Conservation (phyloP, 73 alveolate genomes). For the Paramecium bursaria region DNA sequence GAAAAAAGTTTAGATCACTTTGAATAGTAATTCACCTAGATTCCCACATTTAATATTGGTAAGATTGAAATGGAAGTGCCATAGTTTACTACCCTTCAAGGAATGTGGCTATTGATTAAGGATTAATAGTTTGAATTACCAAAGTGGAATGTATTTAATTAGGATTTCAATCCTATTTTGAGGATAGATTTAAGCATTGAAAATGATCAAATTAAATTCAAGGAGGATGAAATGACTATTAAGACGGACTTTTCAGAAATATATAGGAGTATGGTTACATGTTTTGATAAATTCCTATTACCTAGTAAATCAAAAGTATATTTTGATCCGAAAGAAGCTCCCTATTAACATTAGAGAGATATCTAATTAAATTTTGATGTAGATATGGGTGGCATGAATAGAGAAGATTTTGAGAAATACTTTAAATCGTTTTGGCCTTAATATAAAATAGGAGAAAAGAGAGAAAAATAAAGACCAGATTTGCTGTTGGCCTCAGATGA, state of each 20-base stretch:
- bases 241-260: slow-evolving; percentile 55
- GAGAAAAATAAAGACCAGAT: slow-evolving; percentile 27
- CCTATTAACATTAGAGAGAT: background rate
- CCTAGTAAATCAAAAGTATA: slow-evolving; percentile 52
- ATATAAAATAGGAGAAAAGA: slow-evolving; percentile 17
- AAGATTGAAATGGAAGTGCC: slow-evolving; percentile 10
- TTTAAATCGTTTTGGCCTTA: slow-evolving; percentile 46
- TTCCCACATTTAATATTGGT: background rate
- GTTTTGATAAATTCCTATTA: slow-evolving; percentile 59
- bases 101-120: background rate
- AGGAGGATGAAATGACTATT: slow-evolving; percentile 35
- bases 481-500: slow-evolving; percentile 48
- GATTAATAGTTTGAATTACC: slow-evolving; percentile 28
- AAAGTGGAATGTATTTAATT: background rate
- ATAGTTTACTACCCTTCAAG: slow-evolving; percentile 4
- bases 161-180: slow-evolving; percentile 48
- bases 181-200: slow-evolving; percentile 35
- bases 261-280: slow-evolving; percentile 38
- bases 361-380: slow-evolving; percentile 25
- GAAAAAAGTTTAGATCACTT: slow-evolving; percentile 71
- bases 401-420: slow-evolving; percentile 8
- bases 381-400: slow-evolving; percentile 60
- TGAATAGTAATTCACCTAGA: slow-evolving; percentile 17
- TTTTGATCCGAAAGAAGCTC: slow-evolving; percentile 23
- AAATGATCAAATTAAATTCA: slow-evolving; percentile 49